These are phyloP conservation scores for Stemphylium lycopersici DNA, from an alignment of 2,329 filamentous ascomycete genomes.

Conservation along the genomic window DNA sequence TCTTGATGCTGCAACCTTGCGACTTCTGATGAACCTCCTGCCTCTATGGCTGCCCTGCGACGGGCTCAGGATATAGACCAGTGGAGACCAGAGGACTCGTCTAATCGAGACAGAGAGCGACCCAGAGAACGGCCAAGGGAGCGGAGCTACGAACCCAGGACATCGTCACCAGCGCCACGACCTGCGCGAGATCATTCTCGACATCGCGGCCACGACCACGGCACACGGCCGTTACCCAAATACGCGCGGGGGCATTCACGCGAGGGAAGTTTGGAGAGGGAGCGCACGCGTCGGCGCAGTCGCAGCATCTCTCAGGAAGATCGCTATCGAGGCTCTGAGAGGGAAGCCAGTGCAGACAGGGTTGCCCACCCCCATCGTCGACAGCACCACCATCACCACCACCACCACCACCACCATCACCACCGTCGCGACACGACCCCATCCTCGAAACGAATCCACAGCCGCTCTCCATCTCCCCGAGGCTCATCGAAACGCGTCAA, in stretches of 20 bases:
- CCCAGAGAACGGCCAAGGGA: conserved; percentile 34
- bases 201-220: conserved; percentile 37
- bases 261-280: conserved; percentile 42
- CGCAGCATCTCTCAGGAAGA: conserved; percentile 41
- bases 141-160: conserved; percentile 36
- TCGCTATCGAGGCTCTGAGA: conserved; percentile 44
- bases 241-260: conserved; percentile 39
- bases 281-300: conserved; percentile 42
- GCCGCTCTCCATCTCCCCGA: conserved; percentile 44
- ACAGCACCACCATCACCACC: conserved; percentile 42
- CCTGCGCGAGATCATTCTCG: conserved; percentile 43
- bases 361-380: conserved; percentile 42
- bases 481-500: conserved; percentile 43
- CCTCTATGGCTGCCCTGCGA: conserved; percentile 53
- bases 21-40: conserved; percentile 47
- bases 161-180: conserved; percentile 47
- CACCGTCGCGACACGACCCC: conserved; percentile 42
- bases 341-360: conserved; percentile 47
- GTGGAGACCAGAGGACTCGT: conserved; percentile 51
- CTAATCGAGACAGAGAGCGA: conserved; percentile 40
- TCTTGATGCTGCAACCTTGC: conserved; percentile 44
- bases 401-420: conserved; percentile 43
- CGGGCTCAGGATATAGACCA: conserved; percentile 51
- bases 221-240: conserved; percentile 32
- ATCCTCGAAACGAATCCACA: conserved; percentile 49